phyloP scores from a whole-genome alignment of 2,329 filamentous ascomycete genomes.

The Calonectria hongkongensis region DNA sequence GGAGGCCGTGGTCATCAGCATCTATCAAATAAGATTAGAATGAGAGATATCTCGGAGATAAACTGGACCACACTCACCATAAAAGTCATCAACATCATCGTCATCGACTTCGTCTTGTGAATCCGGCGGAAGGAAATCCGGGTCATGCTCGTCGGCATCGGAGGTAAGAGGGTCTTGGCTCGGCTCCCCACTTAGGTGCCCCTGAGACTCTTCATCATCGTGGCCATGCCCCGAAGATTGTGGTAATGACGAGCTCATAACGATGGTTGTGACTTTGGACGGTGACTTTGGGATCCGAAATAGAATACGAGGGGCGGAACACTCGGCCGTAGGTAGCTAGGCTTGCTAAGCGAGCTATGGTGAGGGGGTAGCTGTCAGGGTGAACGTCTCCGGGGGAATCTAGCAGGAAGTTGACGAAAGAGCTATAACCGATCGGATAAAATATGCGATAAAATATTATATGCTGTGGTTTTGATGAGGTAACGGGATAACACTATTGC shows the following conservation, averaged over 20 bases:
- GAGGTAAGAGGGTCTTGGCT: constrained; percentile 38
- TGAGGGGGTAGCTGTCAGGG: constrained; percentile 6
- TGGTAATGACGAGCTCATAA: constrained; percentile 28
- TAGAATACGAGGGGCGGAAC: constrained; percentile 10
- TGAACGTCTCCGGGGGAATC: too few species aligned
- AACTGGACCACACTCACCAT: constrained; percentile 41
- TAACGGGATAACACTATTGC: constrained; percentile 16
- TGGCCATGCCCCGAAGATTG: constrained; percentile 3
- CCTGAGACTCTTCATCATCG: constrained; percentile 36
- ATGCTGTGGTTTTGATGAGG: constrained; percentile 4
- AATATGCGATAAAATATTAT: background rate
- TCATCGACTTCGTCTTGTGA: constrained; percentile 48
- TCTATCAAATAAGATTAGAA: constrained; percentile 36
- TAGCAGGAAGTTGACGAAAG: background rate
- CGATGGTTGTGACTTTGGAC: background rate
- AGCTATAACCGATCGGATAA: too few species aligned
- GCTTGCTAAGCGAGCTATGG: constrained; percentile 17
- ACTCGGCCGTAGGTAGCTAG: background rate
- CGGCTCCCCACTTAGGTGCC: background rate
- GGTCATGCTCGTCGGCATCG: constrained; percentile 52
- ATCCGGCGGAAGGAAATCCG: constrained; percentile 18
- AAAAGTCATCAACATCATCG: constrained; percentile 46
- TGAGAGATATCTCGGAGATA: too few species aligned
- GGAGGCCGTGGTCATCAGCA: constrained; percentile 40
- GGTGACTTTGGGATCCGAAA: background rate